Base-by-base conservation (phyloP, 345 rosid species). In the Reutealis trisperma region DNA sequence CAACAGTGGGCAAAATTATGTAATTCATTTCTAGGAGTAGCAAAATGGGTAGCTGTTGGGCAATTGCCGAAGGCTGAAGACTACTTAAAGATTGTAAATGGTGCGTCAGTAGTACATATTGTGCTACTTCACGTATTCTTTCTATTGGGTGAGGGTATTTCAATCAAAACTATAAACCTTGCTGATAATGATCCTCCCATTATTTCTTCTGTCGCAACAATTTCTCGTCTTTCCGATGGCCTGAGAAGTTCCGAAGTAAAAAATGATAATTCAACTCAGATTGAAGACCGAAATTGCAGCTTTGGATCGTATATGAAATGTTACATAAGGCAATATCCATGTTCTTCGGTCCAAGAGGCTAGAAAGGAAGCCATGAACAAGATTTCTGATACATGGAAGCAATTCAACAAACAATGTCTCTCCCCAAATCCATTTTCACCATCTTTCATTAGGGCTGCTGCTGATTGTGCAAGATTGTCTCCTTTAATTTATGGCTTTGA, bases 11-110 rank as follows among this genome's bases (percentile, higher is more conserved):
- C 27, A 44, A 83, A 62, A 24, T 76, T 91, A 74, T 83, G 86
- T 77, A 68, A 76, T 19, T 89, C 93, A 64, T 89, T 87, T 59
- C 74, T 88, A 65, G 85, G 82, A 1, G 93, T 89, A 74, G 91
- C 90, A 19, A 81, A 57, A 72, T 91, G 91, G 91, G 85, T 83
- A 0, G 52, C 52, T 21, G 8, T n/a, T 19, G 70, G 52, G n/a
- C 21, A 41, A n/a, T 72, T 70, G 37, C 90, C 87, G 9, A 51
- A 47, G 0, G 71, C 85, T 0, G 69, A 86, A 27, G 89, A 89
- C 74, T 87, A 88, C 75, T 62, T 91, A 75, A 67, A 77, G 72
- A 91, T 85, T 79, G 92, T 82, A 13, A 79, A 86, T 8, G 59
- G 77, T 10, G 86, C 89, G 63, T 86, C 88, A 22, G 91, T 91